Evolutionary conservation across 169 alveolate genomes (phyloP).

Genomic region (Plasmodium cynomolgi): DNA sequence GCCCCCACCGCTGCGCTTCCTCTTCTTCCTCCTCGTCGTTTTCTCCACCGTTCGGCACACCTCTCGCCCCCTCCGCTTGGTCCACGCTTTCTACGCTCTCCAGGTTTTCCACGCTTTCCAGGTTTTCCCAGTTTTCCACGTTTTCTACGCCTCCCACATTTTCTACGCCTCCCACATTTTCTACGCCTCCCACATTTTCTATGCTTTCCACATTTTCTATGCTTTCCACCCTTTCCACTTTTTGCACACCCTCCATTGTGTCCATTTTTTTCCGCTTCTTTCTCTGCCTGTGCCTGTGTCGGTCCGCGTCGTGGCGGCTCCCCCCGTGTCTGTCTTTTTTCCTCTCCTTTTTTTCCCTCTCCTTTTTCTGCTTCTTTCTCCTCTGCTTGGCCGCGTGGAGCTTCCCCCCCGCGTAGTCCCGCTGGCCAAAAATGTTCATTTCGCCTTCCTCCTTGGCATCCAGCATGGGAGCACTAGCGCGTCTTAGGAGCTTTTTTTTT

Average conservation of each 20-base stretch:
- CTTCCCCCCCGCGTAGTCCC: neutral
- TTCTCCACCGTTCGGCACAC: neutral
- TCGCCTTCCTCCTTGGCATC: neutral
- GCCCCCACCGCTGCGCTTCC: neutral
- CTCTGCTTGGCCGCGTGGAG: neutral
- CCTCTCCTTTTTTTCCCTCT: neutral
- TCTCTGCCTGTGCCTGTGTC: neutral
- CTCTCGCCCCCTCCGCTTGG: neutral
- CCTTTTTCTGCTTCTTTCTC: neutral
- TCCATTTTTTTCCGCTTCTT: neutral
- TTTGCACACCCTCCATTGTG: neutral
- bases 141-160: neutral
- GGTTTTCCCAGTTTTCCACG: too few relatives aligned
- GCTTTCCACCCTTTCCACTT: neutral
- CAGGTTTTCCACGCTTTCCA: too few relatives aligned
- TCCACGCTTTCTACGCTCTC: neutral
- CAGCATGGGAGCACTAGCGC: neutral
- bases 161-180: too few relatives aligned
- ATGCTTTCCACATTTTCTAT: neutral
- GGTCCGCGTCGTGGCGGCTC: neutral
- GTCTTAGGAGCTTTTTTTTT: slow-evolving; percentile 21
- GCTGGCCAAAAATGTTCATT: slow-evolving; percentile 12
- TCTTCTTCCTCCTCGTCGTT: neutral
- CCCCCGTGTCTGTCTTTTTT: neutral
- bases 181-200: neutral